Base-by-base conservation (phyloP, 192 early-diverging fungal genomes). In the Allomyces macrogynus region DNA sequence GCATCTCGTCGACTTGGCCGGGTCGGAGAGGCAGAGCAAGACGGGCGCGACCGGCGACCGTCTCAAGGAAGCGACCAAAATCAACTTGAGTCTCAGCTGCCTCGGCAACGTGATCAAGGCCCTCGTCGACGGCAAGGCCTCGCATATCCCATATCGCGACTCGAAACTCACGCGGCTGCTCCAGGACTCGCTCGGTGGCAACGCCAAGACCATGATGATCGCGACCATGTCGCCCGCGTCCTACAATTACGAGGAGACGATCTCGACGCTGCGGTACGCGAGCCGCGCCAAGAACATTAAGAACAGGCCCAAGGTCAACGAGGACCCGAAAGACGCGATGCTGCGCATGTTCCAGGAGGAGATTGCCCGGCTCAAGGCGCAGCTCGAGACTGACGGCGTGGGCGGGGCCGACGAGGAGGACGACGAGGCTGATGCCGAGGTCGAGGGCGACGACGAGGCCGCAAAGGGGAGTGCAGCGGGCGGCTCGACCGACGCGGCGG, bases 1-100 rank as follows among this genome's bases (percentile, higher is more conserved):
- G 62, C 82, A 78, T 63, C 80, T 90, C 43, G 87, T 90, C 44
- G 88, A 90, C 72, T 70, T 90, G 42, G 83, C 83, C 24, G 83
- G 83, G 5, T 74, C 71, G 3, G 83, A 84, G 66, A 62, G 83
- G 49, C 83, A 84, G 67, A 67, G 67, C 65, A 84, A 84, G 64
- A 84, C 83, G 11, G 81, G 80, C 9, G 83, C 83, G 4, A 80
- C 78, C 0, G 69, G 66, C 44, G 61, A 67, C 49, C 61, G 63
- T 3, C 25, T 63, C 16, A 84, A 84, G 68, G 83, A 84, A 63
- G 83, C 83, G 9, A 84, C 81, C 20, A 84, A 84, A 64, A 84
- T 84, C 71, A 84, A 84, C 66, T 66, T 84, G 60, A 80, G 77
- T 9, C 70, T 84, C 16, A 81, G 79, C 2, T 81, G 79, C 1